These are phyloP conservation scores for Xylaria curta DNA, from an alignment of 495 filamentous ascomycete species.

Conservation along the genomic window DNA sequence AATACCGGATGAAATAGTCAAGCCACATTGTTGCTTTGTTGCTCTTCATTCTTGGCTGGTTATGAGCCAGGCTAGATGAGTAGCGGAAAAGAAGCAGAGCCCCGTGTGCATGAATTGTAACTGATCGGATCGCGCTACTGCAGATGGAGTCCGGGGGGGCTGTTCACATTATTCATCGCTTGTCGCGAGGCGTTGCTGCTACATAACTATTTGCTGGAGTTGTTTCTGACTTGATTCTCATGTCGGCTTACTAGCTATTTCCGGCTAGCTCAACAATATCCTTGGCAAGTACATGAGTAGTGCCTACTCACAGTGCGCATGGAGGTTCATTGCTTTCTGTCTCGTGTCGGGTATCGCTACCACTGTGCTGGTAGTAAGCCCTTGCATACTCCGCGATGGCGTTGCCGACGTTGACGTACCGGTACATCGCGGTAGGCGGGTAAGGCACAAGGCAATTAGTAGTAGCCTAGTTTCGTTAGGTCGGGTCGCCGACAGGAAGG, in stretches of 20 bases:
- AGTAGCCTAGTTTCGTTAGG: no score
- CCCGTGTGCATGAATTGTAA: neutral
- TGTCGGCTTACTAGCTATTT: neutral
- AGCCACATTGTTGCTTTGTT: conserved; percentile 7
- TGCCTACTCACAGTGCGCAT: conserved; percentile 10
- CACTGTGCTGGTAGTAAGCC: neutral
- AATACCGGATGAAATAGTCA: neutral
- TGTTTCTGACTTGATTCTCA: conserved; percentile 20
- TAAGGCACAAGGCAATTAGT: no score
- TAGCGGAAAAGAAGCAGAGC: neutral
- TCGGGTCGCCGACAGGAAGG: neutral
- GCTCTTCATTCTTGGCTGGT: neutral
- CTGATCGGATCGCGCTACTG: neutral
- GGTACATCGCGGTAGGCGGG: neutral
- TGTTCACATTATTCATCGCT: conserved; percentile 22
- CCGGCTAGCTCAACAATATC: neutral
- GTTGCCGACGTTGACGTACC: neutral
- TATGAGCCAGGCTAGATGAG: neutral
- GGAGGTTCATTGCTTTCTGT: neutral
- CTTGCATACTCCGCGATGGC: conserved; percentile 11
- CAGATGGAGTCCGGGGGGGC: neutral
- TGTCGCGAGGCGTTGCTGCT: conserved; percentile 19
- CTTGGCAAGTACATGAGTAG: neutral
- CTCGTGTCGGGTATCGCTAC: conserved; percentile 14
- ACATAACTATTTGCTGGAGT: conserved; percentile 18